These are phyloP conservation scores for Fusarium sp. DNA, from an alignment of 2,329 filamentous ascomycete genomes.

Conservation along the genomic window DNA sequence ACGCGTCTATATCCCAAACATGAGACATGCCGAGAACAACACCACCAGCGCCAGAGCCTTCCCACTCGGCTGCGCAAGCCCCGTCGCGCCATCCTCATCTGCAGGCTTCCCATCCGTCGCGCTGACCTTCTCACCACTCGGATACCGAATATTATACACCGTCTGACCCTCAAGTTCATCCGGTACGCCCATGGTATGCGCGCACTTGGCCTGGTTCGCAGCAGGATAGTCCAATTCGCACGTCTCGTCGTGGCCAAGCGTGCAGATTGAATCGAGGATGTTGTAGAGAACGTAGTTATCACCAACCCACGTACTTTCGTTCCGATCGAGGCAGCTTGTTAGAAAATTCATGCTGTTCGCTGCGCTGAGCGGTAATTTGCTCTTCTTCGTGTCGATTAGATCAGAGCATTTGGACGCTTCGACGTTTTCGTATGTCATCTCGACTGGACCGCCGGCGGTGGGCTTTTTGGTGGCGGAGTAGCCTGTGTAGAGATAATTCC, in stretches of 20 bases:
- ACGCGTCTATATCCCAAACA: constrained; percentile 10
- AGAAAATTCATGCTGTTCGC: constrained; percentile 66
- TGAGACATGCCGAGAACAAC: constrained; percentile 23
- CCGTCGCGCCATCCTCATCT: constrained; percentile 15
- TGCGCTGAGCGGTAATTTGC: constrained; percentile 57
- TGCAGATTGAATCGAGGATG: constrained; percentile 61
- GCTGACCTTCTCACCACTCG: constrained; percentile 54
- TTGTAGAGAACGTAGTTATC: constrained; percentile 63
- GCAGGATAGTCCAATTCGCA: constrained; percentile 58
- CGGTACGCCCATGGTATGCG: constrained; percentile 54
- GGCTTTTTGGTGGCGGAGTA: constrained; percentile 59
- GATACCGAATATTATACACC: constrained; percentile 61
- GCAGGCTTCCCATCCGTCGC: constrained; percentile 43
- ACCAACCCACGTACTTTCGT: constrained; percentile 58
- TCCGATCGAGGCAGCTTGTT: constrained; percentile 55
- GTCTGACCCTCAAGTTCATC: constrained; percentile 50
- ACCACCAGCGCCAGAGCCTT: constrained; percentile 22
- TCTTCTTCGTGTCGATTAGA: constrained; percentile 58
- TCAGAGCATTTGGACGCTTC: constrained; percentile 58
- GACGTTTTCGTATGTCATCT: constrained; percentile 60
- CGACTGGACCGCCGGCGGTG: constrained; percentile 58
- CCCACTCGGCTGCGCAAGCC: constrained; percentile 1
- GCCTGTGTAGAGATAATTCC: constrained; percentile 68
- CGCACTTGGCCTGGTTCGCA: constrained; percentile 58
- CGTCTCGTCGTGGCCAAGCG: constrained; percentile 57